Conservation (phyloP, 305 asterid genomes). For the Nicotiana rustica region DNA sequence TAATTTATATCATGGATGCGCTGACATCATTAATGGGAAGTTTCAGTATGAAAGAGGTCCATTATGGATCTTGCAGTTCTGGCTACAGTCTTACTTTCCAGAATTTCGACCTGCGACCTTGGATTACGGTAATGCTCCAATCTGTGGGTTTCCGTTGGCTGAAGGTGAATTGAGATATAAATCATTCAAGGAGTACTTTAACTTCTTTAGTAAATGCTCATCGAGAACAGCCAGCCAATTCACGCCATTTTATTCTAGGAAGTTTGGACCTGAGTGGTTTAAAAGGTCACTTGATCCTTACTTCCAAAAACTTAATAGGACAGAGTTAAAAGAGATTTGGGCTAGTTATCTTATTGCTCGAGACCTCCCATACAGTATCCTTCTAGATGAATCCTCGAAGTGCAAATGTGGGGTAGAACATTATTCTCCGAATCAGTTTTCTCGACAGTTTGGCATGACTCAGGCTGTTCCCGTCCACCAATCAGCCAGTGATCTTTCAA, state of each 20-base stretch:
- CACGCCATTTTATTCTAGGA: neutral
- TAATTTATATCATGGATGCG: constrained; percentile 1
- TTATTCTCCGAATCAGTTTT: constrained; percentile 19
- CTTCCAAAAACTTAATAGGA: neutral
- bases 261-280: constrained; percentile 16
- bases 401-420: constrained; percentile 16
- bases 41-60: neutral
- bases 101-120: neutral
- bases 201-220: neutral
- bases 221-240: constrained; percentile 13
- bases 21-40: neutral
- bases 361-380: neutral
- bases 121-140: neutral
- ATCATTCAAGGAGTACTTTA: neutral
- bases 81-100: constrained; percentile 19
- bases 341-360: constrained; percentile 29
- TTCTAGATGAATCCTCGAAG: neutral
- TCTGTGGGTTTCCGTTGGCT: neutral
- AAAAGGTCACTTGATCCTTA: neutral
- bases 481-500: neutral
- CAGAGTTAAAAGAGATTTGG: neutral
- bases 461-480: constrained; percentile 10
- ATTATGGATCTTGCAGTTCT: constrained; percentile 32
- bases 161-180: neutral
- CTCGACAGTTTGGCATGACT: constrained; percentile 22